Evolutionary conservation across 306 rosid species (phyloP), one percentile per base, ranked within the genome.

Genomic region (Medicago lupulina): DNA sequence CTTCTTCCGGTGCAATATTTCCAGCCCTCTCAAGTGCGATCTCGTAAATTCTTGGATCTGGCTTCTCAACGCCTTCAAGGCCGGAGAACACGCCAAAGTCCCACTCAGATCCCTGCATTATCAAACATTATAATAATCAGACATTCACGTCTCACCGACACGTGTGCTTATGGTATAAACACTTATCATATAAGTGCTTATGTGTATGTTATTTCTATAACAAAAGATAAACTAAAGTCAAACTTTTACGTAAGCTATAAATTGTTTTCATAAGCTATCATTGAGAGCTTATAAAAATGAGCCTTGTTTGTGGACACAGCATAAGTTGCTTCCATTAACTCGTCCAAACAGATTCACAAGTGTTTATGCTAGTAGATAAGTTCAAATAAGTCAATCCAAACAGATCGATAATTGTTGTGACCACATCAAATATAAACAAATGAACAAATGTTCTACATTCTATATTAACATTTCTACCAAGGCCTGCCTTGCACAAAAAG

Each of bases 81-180:
- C 99, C 99, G 41, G 97, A 95, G 83, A 95, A 95, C 61, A 95
- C 96, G 5, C 97, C 97, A 17, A 95, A 95, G 87, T 95, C 97
- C 97, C 99, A 95, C 72, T 92, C 97, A 40, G 89, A 83, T 85
- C 96, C 97, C 99, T 95, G 93, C 81, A 80, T 39, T 53, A 50
- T 25, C 64, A 80, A 51, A 80, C 58, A 68, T 58, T 50, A 49
- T 43, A 70, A 61, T 50, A 39, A 40, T 77, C 75, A 77, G 62
- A 19, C 53, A 44, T 53, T 70, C 31, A 58, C 31, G 63, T 70
- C 67, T 38, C 6, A 8, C 9, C 39, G 9, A 9, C 41, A 66
- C 5, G 9, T 13, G 14, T 59, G 7, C 50, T 44, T 44, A 3
- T 44, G 12, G 50, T n/a, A 44, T 1, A 44, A 11, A n/a, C 12